Evolutionary conservation across 768 basidiomycete species (phyloP), one percentile per base, ranked within the genome.

Genomic region (Leccinum subgranulosum): DNA sequence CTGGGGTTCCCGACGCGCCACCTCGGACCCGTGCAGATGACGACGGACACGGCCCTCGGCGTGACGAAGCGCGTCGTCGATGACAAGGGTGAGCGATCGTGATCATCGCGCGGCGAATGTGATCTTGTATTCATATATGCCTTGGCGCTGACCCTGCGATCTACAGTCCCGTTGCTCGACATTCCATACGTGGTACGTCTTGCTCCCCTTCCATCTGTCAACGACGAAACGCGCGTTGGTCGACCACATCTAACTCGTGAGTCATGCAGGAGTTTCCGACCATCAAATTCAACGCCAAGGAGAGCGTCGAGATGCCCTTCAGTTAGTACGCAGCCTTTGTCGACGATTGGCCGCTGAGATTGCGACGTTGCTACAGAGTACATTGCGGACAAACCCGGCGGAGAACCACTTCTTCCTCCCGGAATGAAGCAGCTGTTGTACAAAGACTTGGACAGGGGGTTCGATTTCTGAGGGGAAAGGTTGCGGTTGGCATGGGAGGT

Each of bases 301-400:
- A 99, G 71, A 90, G 89, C 46, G 93, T 98, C 6, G 94, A 98
- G 75, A 99, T 99, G 97, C 97, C 97, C 0, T 99, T 99, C 78
- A 77, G 93, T 91, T 64, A 69, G 90, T 82, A 21, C 29, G 2
- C 6, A 1, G 7, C 9, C 55, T 64, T 25, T 54, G 28, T 39
- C 9, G 9, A 39, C 2, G 39, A 39, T 39, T n/a, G 4, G n/a
- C 39, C n/a, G 3, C 39, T 39, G n/a, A 39, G 17, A 39, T n/a
- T n/a, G 4, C 9, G 39, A 39, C 9, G 9, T 39, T 27, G n/a
- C 39, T 4, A 21, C 53, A 83, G 82, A 77, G 60, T 84, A 85
- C 65, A 82, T 84, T 49, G 73, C 72, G 0, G 67, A 77, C 23
- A 74, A 77, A 17, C 69, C 69, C 11, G 68, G 76, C 15, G 78